phyloP scores from a whole-genome alignment of 768 basidiomycete species.

The Sutorius australiensis region DNA sequence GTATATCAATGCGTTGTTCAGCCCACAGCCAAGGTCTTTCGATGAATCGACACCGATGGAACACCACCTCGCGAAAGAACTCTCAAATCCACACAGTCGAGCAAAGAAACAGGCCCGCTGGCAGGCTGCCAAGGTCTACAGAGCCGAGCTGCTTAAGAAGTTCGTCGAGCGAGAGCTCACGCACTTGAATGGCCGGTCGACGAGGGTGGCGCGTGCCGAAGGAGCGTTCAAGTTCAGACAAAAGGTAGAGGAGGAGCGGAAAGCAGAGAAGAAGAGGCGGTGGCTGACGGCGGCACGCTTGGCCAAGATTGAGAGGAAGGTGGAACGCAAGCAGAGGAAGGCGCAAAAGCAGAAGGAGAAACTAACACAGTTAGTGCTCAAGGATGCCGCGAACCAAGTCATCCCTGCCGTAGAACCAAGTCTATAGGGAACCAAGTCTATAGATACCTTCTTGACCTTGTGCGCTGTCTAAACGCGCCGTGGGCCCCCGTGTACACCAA shows the following conservation, averaged over 20 bases:
- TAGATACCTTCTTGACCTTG: not conserved
- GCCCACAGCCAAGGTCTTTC: conserved; percentile 39
- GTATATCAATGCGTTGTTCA: conserved; percentile 52
- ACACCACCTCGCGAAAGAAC: conserved; percentile 59
- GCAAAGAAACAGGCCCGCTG: conserved; percentile 80
- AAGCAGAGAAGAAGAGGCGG: conserved; percentile 57
- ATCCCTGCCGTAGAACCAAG: conserved; percentile 36
- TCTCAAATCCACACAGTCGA: conserved; percentile 78
- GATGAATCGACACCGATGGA: conserved; percentile 61
- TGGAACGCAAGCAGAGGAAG: conserved; percentile 41
- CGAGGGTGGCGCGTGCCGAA: conserved; percentile 64
- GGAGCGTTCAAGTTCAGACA: conserved; percentile 72
- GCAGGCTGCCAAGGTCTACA: conserved; percentile 51
- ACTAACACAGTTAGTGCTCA: conserved; percentile 47
- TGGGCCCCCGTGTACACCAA: not conserved
- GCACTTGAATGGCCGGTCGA: conserved; percentile 56
- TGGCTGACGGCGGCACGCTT: conserved; percentile 39
- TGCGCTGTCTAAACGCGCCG: not conserved
- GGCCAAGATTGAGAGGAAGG: conserved; percentile 36
- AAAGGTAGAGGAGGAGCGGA: conserved; percentile 52
- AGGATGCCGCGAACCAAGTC: conserved; percentile 56
- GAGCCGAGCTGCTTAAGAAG: conserved; percentile 48
- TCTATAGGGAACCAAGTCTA: not conserved
- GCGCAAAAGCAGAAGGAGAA: conserved; percentile 50
- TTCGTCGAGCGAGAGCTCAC: conserved; percentile 52